Evolutionary conservation across 225 moss, liverwort and hornwort genomes (phyloP).

Genomic region (Polytrichum commune): DNA sequence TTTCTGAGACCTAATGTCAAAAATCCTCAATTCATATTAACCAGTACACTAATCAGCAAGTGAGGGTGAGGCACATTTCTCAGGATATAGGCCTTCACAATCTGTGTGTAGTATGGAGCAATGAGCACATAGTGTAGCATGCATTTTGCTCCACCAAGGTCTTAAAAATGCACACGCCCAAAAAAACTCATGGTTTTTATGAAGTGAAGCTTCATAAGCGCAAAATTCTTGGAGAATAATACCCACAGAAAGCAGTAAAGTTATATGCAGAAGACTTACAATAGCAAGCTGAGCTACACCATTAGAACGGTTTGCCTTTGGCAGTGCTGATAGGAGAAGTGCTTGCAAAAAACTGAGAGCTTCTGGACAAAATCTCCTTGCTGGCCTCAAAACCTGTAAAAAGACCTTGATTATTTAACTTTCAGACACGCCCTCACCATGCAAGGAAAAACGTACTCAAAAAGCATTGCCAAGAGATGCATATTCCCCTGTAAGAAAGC

Average conservation of each 20-base stretch:
- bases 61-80: no score
- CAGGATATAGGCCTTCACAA: no score
- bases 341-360: conserved; percentile 79
- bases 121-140: no score
- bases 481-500: conserved; percentile 6
- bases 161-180: no score
- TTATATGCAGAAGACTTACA: conserved; percentile 27
- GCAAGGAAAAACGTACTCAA: no score
- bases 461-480: conserved; percentile 1
- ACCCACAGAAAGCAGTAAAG: conserved; percentile 5
- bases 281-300: conserved; percentile 35
- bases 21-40: background rate
- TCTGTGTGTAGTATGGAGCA: no score
- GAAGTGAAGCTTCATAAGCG: no score
- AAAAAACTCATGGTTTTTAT: no score
- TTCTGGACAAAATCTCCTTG: conserved; percentile 88
- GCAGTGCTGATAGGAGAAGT: conserved; percentile 78
- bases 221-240: background rate
- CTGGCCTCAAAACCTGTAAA: conserved; percentile 77
- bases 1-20: background rate
- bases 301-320: conserved; percentile 40
- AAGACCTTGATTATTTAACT: no score
- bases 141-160: no score
- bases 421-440: no score
- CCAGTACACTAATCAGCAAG: no score